phyloP scores from a whole-genome alignment of 1,139 yeast genomes.

The Pichia sp. region DNA sequence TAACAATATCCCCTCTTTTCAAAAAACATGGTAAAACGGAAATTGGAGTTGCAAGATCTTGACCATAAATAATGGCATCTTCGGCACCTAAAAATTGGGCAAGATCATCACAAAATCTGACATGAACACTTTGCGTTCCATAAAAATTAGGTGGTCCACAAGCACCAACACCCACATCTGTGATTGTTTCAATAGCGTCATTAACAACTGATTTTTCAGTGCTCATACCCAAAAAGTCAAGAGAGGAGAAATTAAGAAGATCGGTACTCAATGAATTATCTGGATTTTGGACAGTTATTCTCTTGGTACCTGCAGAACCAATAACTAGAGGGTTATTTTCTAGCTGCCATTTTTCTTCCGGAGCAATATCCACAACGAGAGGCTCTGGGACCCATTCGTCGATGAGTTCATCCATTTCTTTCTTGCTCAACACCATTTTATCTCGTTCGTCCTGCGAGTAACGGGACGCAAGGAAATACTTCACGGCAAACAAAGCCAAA shows the following conservation, averaged over 20 bases:
- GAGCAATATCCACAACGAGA: conserved; percentile 47
- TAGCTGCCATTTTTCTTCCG: conserved; percentile 53
- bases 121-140: conserved; percentile 92
- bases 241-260: conserved; percentile 56
- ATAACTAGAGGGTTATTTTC: conserved; percentile 54
- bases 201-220: conserved; percentile 37
- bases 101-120: conserved; percentile 67
- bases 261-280: conserved; percentile 11
- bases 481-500: conserved; percentile 73
- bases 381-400: conserved; percentile 93
- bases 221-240: conserved; percentile 56
- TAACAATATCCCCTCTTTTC: conserved; percentile 89
- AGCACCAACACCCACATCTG: conserved; percentile 87
- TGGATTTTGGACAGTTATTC: conserved; percentile 21
- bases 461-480: conserved; percentile 77
- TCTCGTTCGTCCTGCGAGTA: conserved; percentile 73
- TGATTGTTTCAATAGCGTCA: conserved; percentile 54
- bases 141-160: conserved; percentile 98
- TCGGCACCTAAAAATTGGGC: conserved; percentile 72
- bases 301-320: conserved; percentile 39
- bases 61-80: conserved; percentile 80
- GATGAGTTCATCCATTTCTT: conserved; percentile 75
- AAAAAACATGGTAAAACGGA: conserved; percentile 95
- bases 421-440: conserved; percentile 51
- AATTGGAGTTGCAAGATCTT: conserved; percentile 85